Evolutionary conservation across 2,329 filamentous ascomycete genomes (phyloP), one percentile per base, ranked within the genome.

Genomic region (Botrytis cinerea): DNA sequence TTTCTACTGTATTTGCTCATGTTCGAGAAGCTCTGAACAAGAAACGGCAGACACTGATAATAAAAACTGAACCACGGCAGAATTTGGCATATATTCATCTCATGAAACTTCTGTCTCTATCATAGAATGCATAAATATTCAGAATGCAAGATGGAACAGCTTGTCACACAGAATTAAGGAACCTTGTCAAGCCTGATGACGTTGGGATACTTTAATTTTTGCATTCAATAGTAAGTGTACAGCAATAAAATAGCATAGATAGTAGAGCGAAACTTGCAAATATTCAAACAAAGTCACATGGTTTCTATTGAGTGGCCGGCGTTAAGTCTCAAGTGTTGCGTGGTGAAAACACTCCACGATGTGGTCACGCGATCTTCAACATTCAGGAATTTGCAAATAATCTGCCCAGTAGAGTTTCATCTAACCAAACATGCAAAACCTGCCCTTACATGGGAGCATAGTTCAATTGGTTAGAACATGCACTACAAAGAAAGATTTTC

Each of bases 201-300:
- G 51, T 57, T 57, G 1, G 14, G n/a, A 57, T 57, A 57, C 14
- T 16, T 57, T 1, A 28, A 28, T 9, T 2, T 3, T 18, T 28
- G 18, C 16, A 32, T 18, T 28, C 6, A 57, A 28, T 1, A 28
- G 16, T 12, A 7, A 12, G 6, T 1, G 18, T 5, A 28, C 22
- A 51, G 22, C n/a, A 57, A 9, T 57, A 8, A 32, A 0, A 6
- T 9, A 57, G 6, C 14, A 16, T 28, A 32, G n/a, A 28, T 0
- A 0, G 18, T 28, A 18, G 8, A 18, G 14, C 7, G 2, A n/a
- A 18, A 14, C 16, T 57, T 28, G 0, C 3, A 57, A 28, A 18
- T 0, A 8, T 8, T 32, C n/a, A 28, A 28, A 18, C 2, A 57
- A 57, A 28, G 1, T 57, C 7, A 18, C n/a, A 28, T 32, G 7